These are phyloP conservation scores for Rhynchospora breviuscula DNA, from an alignment of 176 grass and related monocot genomes.

Conservation along the genomic window DNA sequence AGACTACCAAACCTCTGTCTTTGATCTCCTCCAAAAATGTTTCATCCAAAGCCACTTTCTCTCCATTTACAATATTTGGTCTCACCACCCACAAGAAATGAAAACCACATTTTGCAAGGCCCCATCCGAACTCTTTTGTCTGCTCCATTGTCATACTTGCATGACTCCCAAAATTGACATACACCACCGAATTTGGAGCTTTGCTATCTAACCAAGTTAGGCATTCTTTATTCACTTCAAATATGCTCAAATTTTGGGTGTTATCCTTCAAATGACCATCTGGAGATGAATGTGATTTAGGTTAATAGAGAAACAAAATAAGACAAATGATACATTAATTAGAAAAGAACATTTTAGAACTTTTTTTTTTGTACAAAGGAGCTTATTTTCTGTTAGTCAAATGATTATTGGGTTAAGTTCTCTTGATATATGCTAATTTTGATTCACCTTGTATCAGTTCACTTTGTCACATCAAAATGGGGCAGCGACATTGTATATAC, in stretches of 20 bases:
- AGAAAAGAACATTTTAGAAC: too few relatives aligned
- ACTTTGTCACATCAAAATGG: too few relatives aligned
- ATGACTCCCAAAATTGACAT: conserved; percentile 39
- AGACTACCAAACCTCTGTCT: conserved; percentile 29
- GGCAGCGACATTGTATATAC: too few relatives aligned
- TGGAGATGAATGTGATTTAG: not conserved
- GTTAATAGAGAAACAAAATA: not conserved
- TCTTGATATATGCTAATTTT: not conserved
- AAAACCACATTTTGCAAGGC: conserved; percentile 22
- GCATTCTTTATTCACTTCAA: conserved; percentile 31
- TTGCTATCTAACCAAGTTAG: conserved; percentile 35
- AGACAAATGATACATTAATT: too few relatives aligned
- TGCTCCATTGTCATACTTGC: conserved; percentile 7
- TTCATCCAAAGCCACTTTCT: not conserved
- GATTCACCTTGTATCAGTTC: too few relatives aligned
- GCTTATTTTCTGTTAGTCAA: not conserved
- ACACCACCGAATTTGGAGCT: conserved; percentile 14
- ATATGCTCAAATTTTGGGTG: conserved; percentile 8
- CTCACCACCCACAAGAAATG: conserved; percentile 38
- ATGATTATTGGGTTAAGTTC: not conserved
- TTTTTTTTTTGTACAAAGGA: not conserved
- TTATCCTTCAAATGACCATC: conserved; percentile 13
- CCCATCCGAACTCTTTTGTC: conserved; percentile 22
- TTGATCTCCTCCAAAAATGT: conserved; percentile 8
- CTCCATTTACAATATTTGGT: conserved; percentile 17